Base-by-base conservation (phyloP, 768 basidiomycete species). In the Boletus rufocinnamomeus region DNA sequence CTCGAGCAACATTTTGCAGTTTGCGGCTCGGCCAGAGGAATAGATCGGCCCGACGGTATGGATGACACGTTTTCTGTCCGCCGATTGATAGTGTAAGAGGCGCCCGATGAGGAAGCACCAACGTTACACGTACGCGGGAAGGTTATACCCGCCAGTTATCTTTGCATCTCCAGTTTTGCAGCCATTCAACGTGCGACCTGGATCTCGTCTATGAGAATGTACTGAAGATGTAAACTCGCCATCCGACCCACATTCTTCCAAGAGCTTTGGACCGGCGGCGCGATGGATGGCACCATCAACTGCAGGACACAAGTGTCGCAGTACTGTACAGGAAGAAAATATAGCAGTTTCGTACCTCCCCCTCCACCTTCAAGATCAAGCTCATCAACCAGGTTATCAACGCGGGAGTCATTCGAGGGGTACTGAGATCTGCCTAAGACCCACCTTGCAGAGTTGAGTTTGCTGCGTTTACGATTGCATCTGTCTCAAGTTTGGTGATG, bases 251-350 rank as follows among this genome's bases (percentile, higher is more conserved):
- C 91, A 93, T 83, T 93, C 91, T 59, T 81, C 77, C 0, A 84
- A 60, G 6, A 92, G 79, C 51, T 79, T 75, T 5, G 72, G 79
- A 13, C 91, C 92, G 27, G 92, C 91, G 13, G 88, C 89, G 25
- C 69, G 69, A 70, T 93, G 91, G 46, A 94, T 93, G 2, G 89
- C 89, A 4, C 91, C 91, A 66, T 93, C 91, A 44, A 93, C 91
- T 90, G 58, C 49, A 27, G 38, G 52, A 51, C 37, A 56, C 19
- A 37, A 57, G 34, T 32, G 27, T 53, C 32, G 9, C 27, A 35
- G 11, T 32, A 13, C 8, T 23, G 4, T 16, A 28, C 8, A 7
- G 17, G 27, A 35, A 25, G 2, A 52, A 58, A 11, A 30, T 1
- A 44, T 8, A 8, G 4, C 6, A 25, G 6, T 28, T 47, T 71